Evolutionary conservation across 345 rosid genomes (phyloP).

Genomic region (Brassica rapa): DNA sequence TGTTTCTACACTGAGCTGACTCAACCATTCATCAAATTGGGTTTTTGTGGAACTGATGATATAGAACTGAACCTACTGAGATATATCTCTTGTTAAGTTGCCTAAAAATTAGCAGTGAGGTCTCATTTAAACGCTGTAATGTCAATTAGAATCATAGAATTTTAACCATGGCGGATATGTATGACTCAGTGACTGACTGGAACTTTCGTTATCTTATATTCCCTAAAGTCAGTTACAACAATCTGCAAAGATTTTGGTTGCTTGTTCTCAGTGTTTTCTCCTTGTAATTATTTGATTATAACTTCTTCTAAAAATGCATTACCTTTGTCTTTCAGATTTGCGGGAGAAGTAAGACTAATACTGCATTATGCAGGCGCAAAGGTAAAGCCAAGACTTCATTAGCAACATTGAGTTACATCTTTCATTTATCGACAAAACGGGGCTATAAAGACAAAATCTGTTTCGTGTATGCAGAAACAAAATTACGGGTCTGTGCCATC

Average conservation of each 20-base stretch:
- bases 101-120: neutral
- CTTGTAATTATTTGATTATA: neutral
- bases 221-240: neutral
- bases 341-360: constrained; percentile 79
- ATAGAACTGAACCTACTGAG: neutral
- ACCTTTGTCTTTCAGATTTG: constrained; percentile 52
- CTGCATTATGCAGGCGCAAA: constrained; percentile 65
- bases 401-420: neutral
- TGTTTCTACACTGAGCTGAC: constrained; percentile 3
- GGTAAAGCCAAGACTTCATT: constrained; percentile 44
- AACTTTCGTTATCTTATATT: neutral
- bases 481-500: constrained; percentile 42
- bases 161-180: neutral
- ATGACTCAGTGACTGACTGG: neutral
- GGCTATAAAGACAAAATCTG: neutral
- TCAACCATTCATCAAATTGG: neutral
- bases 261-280: neutral
- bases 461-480: constrained; percentile 50
- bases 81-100: neutral
- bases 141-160: neutral
- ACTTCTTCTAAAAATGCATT: constrained; percentile 7
- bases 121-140: neutral
- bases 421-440: neutral
- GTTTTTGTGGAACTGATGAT: neutral
- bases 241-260: neutral